Conservation (phyloP, 2,329 filamentous ascomycete species). For the Ophiocordyceps unilateralis region DNA sequence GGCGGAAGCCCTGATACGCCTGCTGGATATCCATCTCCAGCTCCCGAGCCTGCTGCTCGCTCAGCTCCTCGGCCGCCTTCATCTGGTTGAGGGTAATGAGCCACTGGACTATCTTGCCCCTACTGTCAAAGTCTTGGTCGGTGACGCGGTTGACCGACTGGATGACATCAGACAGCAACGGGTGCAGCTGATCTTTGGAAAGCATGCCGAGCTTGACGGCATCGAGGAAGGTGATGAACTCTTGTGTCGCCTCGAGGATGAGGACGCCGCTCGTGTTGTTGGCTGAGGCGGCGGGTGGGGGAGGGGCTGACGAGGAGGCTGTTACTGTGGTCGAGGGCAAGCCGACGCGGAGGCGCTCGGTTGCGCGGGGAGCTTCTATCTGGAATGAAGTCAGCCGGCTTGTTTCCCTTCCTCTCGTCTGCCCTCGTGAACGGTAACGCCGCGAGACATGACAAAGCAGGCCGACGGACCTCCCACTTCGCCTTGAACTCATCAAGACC, state of each 20-base stretch:
- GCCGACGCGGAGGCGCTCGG: constrained; percentile 79
- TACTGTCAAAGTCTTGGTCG: constrained; percentile 82
- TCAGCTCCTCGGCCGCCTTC: constrained; percentile 83
- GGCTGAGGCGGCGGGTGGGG: constrained; percentile 23
- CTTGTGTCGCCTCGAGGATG: constrained; percentile 83
- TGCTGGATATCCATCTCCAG: constrained; percentile 86
- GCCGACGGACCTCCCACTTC: constrained; percentile 64
- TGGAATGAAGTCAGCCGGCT: not conserved
- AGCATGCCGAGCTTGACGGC: constrained; percentile 82
- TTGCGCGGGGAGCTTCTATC: constrained; percentile 80
- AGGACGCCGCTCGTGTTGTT: constrained; percentile 42
- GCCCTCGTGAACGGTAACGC: too few relatives aligned
- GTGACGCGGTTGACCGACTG: constrained; percentile 96
- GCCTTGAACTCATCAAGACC: constrained; percentile 82
- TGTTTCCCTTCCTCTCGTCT: too few relatives aligned
- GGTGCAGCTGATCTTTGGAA: constrained; percentile 93
- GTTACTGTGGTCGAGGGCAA: constrained; percentile 69
- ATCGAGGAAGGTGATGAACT: constrained; percentile 96
- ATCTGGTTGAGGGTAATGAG: constrained; percentile 95
- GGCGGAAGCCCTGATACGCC: constrained; percentile 88
- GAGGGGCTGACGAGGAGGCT: constrained; percentile 27
- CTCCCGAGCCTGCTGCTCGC: constrained; percentile 73
- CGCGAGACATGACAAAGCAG: not conserved
- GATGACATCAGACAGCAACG: constrained; percentile 84
- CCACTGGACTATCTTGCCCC: constrained; percentile 97